These are phyloP conservation scores for Hanseniaspora mollemarum DNA, from an alignment of 805 yeast species.

Conservation along the genomic window DNA sequence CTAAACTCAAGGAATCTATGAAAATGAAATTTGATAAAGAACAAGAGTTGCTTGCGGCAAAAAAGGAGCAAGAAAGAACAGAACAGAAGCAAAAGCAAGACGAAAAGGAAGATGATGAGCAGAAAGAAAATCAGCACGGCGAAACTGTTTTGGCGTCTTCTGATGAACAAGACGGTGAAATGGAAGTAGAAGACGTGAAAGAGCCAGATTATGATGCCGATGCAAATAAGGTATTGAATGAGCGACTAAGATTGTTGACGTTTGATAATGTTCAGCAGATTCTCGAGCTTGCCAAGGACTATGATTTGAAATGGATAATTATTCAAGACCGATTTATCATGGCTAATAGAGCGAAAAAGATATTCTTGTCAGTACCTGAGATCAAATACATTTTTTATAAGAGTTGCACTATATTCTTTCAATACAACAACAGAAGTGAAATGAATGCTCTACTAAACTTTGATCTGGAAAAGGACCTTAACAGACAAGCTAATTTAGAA, in stretches of 20 bases:
- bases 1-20: conserved; percentile 19
- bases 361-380: conserved; percentile 48
- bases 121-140: too few relatives aligned
- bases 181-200: conserved; percentile 19
- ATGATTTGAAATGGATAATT: conserved; percentile 47
- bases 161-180: conserved; percentile 20
- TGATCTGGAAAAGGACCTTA: conserved; percentile 59
- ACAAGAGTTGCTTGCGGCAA: background rate
- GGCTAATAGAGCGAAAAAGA: conserved; percentile 26
- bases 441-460: conserved; percentile 56
- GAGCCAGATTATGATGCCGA: conserved; percentile 18
- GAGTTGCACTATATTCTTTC: conserved; percentile 47
- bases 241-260: conserved; percentile 39
- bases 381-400: conserved; percentile 70
- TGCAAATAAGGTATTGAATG: conserved; percentile 7
- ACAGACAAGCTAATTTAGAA: conserved; percentile 69
- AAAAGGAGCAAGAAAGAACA: conserved; percentile 19
- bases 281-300: conserved; percentile 56
- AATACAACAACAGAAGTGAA: conserved; percentile 38
- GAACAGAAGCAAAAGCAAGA: conserved; percentile 15
- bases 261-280: conserved; percentile 67
- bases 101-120: conserved; percentile 8
- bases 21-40: background rate
- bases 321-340: conserved; percentile 49
- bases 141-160: background rate